Conservation (phyloP, 768 basidiomycete genomes). For the Kwoniella europaea region DNA sequence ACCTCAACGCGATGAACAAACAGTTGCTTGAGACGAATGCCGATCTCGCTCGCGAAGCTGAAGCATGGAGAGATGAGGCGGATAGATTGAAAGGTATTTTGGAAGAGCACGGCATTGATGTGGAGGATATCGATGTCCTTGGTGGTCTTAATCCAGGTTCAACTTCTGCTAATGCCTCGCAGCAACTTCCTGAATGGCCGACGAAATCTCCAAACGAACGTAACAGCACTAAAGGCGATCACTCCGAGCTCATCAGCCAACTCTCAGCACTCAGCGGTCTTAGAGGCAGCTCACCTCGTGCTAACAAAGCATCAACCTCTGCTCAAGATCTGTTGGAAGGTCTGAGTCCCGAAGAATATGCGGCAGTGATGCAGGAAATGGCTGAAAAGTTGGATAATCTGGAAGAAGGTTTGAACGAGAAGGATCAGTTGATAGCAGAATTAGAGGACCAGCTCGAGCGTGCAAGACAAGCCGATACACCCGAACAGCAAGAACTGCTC, state of each 20-base stretch:
- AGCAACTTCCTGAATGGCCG: constrained; percentile 22
- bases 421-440: constrained; percentile 37
- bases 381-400: constrained; percentile 42
- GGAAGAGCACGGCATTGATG: constrained; percentile 38
- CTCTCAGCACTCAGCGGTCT: constrained; percentile 6
- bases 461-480: background rate
- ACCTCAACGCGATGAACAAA: constrained; percentile 56
- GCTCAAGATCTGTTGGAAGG: constrained; percentile 19
- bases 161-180: constrained; percentile 13
- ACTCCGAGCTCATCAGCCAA: constrained; percentile 14
- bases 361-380: constrained; percentile 41
- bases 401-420: constrained; percentile 41
- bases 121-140: constrained; percentile 41
- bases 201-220: constrained; percentile 7
- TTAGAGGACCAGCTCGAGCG: constrained; percentile 23
- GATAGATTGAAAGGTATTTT: constrained; percentile 36
- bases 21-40: constrained; percentile 50
- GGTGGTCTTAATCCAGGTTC: constrained; percentile 12
- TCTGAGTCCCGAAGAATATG: constrained; percentile 31
- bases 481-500: background rate
- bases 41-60: constrained; percentile 47
- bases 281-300: background rate
- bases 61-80: constrained; percentile 47
- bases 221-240: constrained; percentile 10
- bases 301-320: background rate